These are phyloP conservation scores for Skeletonema tropicum DNA, from an alignment of 108 stramenopile species.

Conservation along the genomic window DNA sequence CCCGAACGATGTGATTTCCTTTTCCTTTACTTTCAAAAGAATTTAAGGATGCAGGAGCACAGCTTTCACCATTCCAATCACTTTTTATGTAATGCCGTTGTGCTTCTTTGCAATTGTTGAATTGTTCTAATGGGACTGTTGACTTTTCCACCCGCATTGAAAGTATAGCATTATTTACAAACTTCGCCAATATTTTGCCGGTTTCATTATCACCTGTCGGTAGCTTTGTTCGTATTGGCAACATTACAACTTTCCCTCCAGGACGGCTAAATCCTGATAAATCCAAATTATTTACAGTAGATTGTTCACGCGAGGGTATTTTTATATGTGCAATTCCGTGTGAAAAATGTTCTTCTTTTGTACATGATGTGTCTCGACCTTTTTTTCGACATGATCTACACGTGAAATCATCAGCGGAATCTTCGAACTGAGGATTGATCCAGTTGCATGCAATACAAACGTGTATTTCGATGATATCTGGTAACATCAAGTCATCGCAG, in stretches of 20 bases:
- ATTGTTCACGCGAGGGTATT: neutral
- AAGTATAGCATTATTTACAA: conserved; percentile 8
- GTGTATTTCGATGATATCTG: conserved; percentile 2
- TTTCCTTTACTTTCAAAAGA: neutral
- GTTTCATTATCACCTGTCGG: neutral
- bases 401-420: neutral
- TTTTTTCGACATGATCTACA: too few relatives aligned
- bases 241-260: conserved; percentile 5
- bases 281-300: neutral
- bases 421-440: neutral
- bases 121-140: neutral
- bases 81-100: conserved; percentile 8
- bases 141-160: conserved; percentile 10
- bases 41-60: conserved; percentile 13
- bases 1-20: neutral
- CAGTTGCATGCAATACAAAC: neutral
- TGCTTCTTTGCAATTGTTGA: neutral
- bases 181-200: neutral
- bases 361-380: neutral
- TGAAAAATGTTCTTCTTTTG: neutral
- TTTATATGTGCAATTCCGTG: neutral
- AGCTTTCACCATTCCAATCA: conserved; percentile 10
- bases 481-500: neutral
- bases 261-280: neutral
- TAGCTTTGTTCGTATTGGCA: neutral